Base-by-base conservation (phyloP, 2,329 filamentous ascomycete genomes). In the Pseudocercospora cruenta region DNA sequence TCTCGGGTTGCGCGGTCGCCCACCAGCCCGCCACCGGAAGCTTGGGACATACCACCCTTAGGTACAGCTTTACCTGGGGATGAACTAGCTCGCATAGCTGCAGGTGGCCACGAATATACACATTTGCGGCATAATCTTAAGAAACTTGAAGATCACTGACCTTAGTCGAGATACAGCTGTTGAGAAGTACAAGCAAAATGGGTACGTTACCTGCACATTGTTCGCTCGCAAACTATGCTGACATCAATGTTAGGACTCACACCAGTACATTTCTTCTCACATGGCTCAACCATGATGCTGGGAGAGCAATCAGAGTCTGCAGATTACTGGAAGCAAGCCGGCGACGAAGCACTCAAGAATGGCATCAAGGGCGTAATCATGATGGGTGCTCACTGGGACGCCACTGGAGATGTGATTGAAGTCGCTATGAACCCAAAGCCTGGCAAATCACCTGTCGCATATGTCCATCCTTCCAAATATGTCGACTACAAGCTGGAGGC, bases 241-340 rank as follows among this genome's bases (percentile, higher is more conserved):
- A 66, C 39, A 33, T 9, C 10, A 26, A 9, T 10, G 14, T 1
- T 54, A 68, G 66, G 64, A 49, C 64, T 70, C 24, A 84, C 87
- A 5, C 88, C 87, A 1, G 86, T 90, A 0, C 85, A 89, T 74
- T 87, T 90, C 78, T 90, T 90, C 77, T 89, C 88, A 2, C 88
- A 91, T 83, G 88, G 89, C 73, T 89, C 87, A 14, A 90, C 88
- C 45, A 90, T 90, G 87, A 91, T 90, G 88, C 79, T 90, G 14
- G 88, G 88, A 39, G 88, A 90, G 73, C 84, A 89, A 70, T 86
- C 84, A 14, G 76, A 80, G 1, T 88, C 87, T 0, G 87, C 87
- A 10, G 81, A 82, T 21, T 90, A 90, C 78, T 90, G 88, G 89
- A 88, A 89, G 74, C 81, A 84, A 68, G 86, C 84, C 70, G 88